These are phyloP conservation scores for Endothia cerciana DNA, from an alignment of 2,329 filamentous ascomycete genomes.

Conservation along the genomic window DNA sequence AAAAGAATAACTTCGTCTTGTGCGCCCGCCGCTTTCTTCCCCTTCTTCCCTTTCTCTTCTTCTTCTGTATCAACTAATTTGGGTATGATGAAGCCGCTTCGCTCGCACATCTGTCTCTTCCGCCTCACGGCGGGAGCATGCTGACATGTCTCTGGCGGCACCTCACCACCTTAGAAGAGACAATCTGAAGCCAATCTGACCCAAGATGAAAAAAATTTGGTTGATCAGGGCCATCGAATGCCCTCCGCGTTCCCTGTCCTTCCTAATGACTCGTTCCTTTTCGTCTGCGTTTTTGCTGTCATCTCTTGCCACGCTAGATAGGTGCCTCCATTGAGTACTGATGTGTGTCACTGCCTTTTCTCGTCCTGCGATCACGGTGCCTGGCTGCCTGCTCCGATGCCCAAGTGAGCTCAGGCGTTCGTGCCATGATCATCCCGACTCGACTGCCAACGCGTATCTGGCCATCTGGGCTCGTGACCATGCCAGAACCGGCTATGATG, in stretches of 20 bases:
- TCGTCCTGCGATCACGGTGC: background rate
- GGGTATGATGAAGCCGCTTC: conserved; percentile 75
- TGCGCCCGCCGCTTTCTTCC: conserved; percentile 21
- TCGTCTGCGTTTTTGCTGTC: background rate
- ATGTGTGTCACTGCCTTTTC: conserved; percentile 5
- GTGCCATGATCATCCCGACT: background rate
- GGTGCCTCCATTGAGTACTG: background rate
- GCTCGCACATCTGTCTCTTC: conserved; percentile 58
- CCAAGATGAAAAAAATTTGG: conserved; percentile 41
- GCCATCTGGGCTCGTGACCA: background rate
- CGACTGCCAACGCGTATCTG: background rate
- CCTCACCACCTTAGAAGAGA: conserved; percentile 64
- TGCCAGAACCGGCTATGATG: background rate
- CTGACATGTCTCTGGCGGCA: conserved; percentile 66
- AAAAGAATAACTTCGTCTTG: conserved; percentile 21
- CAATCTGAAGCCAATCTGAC: conserved; percentile 69
- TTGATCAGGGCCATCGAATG: conserved; percentile 41
- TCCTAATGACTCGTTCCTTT: conserved; percentile 24
- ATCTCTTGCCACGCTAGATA: background rate
- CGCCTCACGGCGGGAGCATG: conserved; percentile 58
- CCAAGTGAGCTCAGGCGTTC: background rate
- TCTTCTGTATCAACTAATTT: conserved; percentile 74
- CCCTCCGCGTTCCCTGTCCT: conserved; percentile 32
- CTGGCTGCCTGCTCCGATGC: background rate
- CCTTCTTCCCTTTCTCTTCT: conserved; percentile 41